A percentile compares a stretch with the other conserved stretches of the same genome.
Conservation (phyloP, 2,329 filamentous ascomycete species). For the Tolypocladium ophioglossoides region DNA sequence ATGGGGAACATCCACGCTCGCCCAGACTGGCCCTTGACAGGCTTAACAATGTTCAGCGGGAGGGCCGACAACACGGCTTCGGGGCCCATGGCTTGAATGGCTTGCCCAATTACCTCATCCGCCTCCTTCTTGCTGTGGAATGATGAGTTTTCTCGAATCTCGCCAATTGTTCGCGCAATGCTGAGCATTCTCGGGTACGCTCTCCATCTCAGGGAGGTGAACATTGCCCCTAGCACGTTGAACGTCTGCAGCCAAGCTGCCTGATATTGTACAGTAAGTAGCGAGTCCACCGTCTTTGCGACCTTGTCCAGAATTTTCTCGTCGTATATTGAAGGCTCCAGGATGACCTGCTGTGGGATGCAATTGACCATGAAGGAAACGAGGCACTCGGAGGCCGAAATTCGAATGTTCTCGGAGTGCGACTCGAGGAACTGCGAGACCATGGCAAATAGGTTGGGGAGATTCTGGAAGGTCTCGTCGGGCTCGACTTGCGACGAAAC, state of each 20-base stretch:
- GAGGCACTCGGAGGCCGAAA: constrained; percentile 89
- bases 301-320: constrained; percentile 82
- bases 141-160: constrained; percentile 75
- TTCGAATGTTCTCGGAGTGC: constrained; percentile 81
- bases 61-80: constrained; percentile 72
- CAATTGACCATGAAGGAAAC: constrained; percentile 90
- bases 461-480: constrained; percentile 82
- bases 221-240: constrained; percentile 76
- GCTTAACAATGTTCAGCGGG: constrained; percentile 74
- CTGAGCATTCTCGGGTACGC: constrained; percentile 68
- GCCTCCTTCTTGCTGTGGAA: constrained; percentile 94
- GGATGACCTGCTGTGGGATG: constrained; percentile 68
- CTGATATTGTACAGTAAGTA: constrained; percentile 86
- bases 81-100: constrained; percentile 82
- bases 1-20: constrained; percentile 92
- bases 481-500: constrained; percentile 82
- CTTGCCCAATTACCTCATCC: constrained; percentile 79
- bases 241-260: constrained; percentile 93
- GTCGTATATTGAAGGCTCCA: constrained; percentile 85
- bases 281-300: constrained; percentile 57
- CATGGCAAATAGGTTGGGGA: constrained; percentile 75
- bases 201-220: constrained; percentile 77
- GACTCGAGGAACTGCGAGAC: constrained; percentile 76
- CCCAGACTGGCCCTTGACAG: constrained; percentile 67
- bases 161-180: constrained; percentile 70